phyloP scores from a whole-genome alignment of 169 alveolate genomes.

The Cyclospora cayetanensis region DNA sequence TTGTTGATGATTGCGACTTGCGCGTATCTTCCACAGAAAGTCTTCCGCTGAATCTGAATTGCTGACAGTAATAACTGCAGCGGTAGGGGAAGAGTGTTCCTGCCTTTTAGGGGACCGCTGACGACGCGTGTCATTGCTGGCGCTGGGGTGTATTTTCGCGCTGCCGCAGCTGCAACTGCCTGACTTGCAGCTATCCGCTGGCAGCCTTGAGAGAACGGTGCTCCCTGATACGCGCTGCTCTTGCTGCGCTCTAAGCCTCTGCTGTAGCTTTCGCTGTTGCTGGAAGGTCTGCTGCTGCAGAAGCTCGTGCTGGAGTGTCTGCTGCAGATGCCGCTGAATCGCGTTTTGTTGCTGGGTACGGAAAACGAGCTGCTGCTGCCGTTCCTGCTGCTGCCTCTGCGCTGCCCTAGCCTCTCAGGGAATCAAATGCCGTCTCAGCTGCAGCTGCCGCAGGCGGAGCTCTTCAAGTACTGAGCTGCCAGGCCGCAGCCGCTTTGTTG shows the following conservation, averaged over 20 bases:
- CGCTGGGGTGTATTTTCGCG: no score
- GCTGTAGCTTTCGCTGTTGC: slow-evolving; percentile 5
- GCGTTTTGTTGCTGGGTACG: background rate
- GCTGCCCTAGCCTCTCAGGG: background rate
- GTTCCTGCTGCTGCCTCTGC: slow-evolving; percentile 24
- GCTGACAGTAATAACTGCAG: background rate
- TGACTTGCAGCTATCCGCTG: background rate
- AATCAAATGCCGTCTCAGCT: slow-evolving; percentile 34
- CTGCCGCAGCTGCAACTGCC: background rate
- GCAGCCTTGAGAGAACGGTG: background rate
- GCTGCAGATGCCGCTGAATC: background rate
- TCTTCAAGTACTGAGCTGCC: slow-evolving; percentile 12
- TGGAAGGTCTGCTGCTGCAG: background rate
- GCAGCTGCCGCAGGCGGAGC: slow-evolving; percentile 11
- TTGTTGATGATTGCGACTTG: background rate
- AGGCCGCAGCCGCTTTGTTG: no score
- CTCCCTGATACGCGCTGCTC: slow-evolving; percentile 23
- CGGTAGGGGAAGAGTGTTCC: no score
- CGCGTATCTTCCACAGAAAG: background rate
- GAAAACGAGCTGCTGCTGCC: background rate
- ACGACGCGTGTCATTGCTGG: no score
- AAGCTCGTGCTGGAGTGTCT: background rate
- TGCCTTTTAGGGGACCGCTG: no score
- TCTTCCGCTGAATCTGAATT: background rate
- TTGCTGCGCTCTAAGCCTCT: background rate